Conservation (phyloP, 352 stramenopile genomes). For the Pythium utonaiense region DNA sequence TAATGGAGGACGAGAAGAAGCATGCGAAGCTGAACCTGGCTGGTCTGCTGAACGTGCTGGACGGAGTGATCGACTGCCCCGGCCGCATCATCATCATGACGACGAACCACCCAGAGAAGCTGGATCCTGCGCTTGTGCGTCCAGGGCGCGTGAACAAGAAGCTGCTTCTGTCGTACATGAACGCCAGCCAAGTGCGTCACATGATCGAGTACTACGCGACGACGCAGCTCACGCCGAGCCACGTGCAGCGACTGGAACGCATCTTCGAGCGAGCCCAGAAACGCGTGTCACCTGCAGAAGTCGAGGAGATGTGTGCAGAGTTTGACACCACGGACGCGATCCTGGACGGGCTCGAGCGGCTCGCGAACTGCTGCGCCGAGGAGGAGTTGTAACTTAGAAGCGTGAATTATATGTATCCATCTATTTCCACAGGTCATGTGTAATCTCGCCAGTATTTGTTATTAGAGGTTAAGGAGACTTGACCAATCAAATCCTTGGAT, state of each 20-base stretch:
- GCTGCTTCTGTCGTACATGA: neutral
- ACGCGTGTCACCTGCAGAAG: too few species aligned
- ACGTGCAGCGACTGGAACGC: too few species aligned
- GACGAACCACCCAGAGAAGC: neutral
- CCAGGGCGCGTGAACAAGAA: neutral
- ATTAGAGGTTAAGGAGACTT: neutral
- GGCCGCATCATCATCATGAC: neutral
- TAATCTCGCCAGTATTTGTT: neutral
- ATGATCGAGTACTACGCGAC: neutral
- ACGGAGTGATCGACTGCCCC: neutral
- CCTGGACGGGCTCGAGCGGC: too few species aligned
- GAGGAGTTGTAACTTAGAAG: too few species aligned
- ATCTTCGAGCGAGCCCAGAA: too few species aligned
- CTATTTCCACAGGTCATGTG: neutral
- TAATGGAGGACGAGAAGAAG: too few species aligned
- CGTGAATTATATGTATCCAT: neutral
- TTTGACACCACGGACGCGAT: too few species aligned
- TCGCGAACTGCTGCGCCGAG: too few species aligned
- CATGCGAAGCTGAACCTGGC: neutral
- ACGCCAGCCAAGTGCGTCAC: neutral
- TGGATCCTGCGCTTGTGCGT: neutral
- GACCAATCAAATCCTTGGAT: neutral
- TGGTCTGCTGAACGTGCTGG: neutral
- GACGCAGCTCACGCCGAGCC: too few species aligned
- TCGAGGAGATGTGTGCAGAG: too few species aligned